Evolutionary conservation across 1,284 basidiomycete species (phyloP).

Genomic region (Puccinia horiana): DNA sequence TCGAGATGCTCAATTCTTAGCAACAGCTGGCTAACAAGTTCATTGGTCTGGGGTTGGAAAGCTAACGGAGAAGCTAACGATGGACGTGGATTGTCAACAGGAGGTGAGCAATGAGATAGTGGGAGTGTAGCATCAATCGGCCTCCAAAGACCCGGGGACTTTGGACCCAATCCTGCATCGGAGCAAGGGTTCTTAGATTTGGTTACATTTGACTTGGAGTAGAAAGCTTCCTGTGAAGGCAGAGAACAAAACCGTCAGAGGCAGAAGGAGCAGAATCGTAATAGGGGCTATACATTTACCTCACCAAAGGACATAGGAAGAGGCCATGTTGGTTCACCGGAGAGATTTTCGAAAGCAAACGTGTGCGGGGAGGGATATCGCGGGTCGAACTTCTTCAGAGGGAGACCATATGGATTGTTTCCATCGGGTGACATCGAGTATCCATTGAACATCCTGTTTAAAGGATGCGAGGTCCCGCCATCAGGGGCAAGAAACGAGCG

Average conservation of each 20-base stretch:
- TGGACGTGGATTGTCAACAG: constrained; percentile 1
- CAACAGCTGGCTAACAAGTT: constrained; percentile 40
- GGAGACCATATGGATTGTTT: constrained; percentile 19
- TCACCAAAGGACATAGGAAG: constrained; percentile 47
- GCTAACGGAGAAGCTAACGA: constrained; percentile 43
- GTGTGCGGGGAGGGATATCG: not conserved
- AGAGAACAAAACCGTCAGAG: not conserved
- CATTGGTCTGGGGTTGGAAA: constrained; percentile 24
- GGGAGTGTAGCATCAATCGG: constrained; percentile 16
- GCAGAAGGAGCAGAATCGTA: not conserved
- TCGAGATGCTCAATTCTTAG: constrained; percentile 47
- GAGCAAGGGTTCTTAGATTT: constrained; percentile 16
- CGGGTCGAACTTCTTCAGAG: constrained; percentile 20
- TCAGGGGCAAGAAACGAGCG: constrained; percentile 33
- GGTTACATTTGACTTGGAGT: constrained; percentile 50
- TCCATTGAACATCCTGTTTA: constrained; percentile 26
- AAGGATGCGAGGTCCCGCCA: constrained; percentile 15
- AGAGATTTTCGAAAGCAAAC: constrained; percentile 16
- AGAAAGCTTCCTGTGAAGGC: constrained; percentile 42
- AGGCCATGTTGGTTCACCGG: constrained; percentile 28
- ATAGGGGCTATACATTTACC: not conserved
- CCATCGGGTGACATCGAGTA: constrained; percentile 23
- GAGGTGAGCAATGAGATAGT: constrained; percentile 14
- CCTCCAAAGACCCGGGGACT: constrained; percentile 43
- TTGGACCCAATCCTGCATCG: not conserved